Base-by-base conservation (phyloP, 1,139 yeast species). In the Yamadazyma atmosphaerica region DNA sequence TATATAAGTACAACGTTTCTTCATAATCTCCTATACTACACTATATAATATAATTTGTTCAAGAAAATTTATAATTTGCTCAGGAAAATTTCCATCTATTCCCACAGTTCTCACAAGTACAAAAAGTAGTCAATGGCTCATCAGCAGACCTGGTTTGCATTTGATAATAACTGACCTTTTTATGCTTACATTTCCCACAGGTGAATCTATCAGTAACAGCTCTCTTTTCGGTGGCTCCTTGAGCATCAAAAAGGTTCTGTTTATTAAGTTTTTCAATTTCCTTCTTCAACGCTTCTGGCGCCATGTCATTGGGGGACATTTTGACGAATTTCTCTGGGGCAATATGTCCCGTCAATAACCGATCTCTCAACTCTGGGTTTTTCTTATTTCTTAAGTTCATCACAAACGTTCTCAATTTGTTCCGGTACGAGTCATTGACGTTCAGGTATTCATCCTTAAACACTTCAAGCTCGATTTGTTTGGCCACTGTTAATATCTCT, bases 131-230 rank as follows among this genome's bases (percentile, higher is more conserved):
- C 57, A 92, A 77, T 44, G 98, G 98, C 65, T 92, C 98, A 79
- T 92, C 98, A 18, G 98, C 98, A 42, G 96, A 86, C 63, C 98
- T 76, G 28, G 98, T 92, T 72, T 92, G 98, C 86, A 92, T 79
- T 68, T 92, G 98, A 65, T 89, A 92, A 62, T 92, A 92, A 52
- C 96, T 86, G 27, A 92, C 98, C 70, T 87, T 88, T 73, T 90
- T 88, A 60, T 89, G 92, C 65, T 90, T 92, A 77, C 98, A 92
- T 64, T 92, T 92, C 43, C 98, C 97, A 68, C 98, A 92, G 2
- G 95, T 86, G 61, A 92, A 92, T 61, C 98, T 75, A 63, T 92
- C 98, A 7, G 98, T 92, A 33, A 89, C 89, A 1, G 98, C 96
- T 52, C 97, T 78, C 71, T 89, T 88, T 55, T 90, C 95, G 8